Conservation (phyloP, 306 rosid species). For the Fragaria nilgerrensis region DNA sequence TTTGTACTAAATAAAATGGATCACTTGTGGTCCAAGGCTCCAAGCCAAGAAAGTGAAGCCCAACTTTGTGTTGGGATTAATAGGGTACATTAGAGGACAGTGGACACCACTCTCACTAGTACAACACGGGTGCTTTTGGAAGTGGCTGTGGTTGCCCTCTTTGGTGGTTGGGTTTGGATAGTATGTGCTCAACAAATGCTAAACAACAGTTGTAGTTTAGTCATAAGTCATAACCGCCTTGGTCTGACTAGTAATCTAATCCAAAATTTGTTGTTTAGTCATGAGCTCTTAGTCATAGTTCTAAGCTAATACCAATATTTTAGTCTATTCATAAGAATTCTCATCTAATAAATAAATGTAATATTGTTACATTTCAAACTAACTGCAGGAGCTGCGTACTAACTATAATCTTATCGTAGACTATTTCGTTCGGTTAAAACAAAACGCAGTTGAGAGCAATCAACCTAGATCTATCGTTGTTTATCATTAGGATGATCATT, state of each 20-base stretch:
- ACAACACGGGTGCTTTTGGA: conserved; percentile 27
- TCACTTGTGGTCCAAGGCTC: conserved; percentile 49
- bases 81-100: not conserved
- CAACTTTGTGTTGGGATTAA: conserved; percentile 11
- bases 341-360: not conserved
- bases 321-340: not conserved
- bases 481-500: too few species aligned
- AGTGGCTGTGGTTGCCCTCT: conserved; percentile 20
- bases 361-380: too few species aligned
- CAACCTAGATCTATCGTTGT: not conserved
- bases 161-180: conserved; percentile 13
- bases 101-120: not conserved
- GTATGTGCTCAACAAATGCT: not conserved
- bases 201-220: not conserved
- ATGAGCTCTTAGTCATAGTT: not conserved
- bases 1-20: conserved; percentile 24
- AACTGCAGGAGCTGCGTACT: rapidly evolving
- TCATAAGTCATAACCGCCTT: not conserved
- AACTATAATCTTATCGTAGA: too few species aligned
- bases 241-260: not conserved
- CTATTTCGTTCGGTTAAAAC: too few species aligned
- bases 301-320: not conserved
- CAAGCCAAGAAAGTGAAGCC: conserved; percentile 28
- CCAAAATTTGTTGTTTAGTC: not conserved
- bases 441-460: too few species aligned